A percentile compares a stretch with the other conserved stretches of the same genome.
phyloP scores from a whole-genome alignment of 2,329 filamentous ascomycete species.

The Colletotrichum spinosum region DNA sequence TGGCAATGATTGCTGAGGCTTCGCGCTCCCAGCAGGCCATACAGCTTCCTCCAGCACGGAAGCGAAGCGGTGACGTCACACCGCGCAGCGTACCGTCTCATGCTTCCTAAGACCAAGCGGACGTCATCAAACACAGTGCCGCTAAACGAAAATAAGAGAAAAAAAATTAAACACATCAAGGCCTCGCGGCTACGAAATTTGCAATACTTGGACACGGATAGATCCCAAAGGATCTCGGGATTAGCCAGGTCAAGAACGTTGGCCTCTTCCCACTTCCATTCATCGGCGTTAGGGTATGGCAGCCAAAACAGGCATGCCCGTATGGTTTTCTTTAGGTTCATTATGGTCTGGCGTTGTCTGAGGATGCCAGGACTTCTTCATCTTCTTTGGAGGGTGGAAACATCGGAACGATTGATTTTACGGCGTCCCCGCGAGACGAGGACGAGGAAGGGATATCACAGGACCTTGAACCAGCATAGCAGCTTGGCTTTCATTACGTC shows the following conservation, averaged over 20 bases:
- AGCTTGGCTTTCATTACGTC: conserved; percentile 35
- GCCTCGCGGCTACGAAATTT: conserved; percentile 29
- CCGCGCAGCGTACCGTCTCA: conserved; percentile 66
- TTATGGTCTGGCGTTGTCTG: conserved; percentile 5
- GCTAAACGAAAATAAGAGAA: neutral
- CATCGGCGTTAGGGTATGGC: conserved; percentile 28
- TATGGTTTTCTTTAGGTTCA: neutral
- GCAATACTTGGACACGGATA: conserved; percentile 10
- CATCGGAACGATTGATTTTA: neutral
- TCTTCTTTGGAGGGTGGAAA: neutral
- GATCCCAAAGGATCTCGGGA: neutral
- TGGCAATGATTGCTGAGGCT: conserved; percentile 70
- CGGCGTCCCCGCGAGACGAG: conserved; percentile 12
- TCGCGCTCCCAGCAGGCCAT: conserved; percentile 61
- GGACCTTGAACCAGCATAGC: conserved; percentile 32
- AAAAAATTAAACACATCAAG: neutral
- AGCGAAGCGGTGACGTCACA: conserved; percentile 67
- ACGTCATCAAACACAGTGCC: neutral
- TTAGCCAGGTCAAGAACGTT: conserved; percentile 1
- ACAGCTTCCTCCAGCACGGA: conserved; percentile 52
- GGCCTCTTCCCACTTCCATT: conserved; percentile 18
- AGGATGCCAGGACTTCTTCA: neutral
- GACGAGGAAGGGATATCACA: conserved; percentile 32
- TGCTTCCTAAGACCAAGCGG: conserved; percentile 46
- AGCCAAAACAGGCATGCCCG: conserved; percentile 13